phyloP scores from a whole-genome alignment of 2,329 filamentous ascomycete species.

The Xylaria sp. region DNA sequence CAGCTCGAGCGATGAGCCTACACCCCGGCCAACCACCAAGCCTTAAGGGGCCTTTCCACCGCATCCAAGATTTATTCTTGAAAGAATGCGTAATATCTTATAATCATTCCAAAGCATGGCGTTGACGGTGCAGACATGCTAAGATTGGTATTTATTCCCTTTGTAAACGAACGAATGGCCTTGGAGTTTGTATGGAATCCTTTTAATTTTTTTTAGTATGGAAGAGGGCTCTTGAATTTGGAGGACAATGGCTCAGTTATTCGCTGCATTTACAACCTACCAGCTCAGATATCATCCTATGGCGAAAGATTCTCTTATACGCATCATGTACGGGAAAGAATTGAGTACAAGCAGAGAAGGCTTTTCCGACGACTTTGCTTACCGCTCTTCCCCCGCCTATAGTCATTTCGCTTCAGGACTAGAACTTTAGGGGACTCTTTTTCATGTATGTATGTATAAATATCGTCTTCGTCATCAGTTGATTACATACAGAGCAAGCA shows the following conservation, averaged over 20 bases:
- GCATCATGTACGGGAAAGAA: constrained; percentile 13
- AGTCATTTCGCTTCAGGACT: background rate
- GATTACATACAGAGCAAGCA: constrained; percentile 12
- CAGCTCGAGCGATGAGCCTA: constrained; percentile 54
- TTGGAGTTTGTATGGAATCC: constrained; percentile 40
- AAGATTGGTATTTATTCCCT: constrained; percentile 44
- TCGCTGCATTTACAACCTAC: constrained; percentile 27
- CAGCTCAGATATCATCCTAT: constrained; percentile 7
- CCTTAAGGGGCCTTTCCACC: constrained; percentile 30
- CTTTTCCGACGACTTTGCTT: background rate
- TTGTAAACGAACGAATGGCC: constrained; percentile 41
- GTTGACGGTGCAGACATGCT: constrained; percentile 42
- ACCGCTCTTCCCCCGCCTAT: background rate
- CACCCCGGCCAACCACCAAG: constrained; percentile 52
- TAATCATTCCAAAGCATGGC: constrained; percentile 44
- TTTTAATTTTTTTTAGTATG: background rate
- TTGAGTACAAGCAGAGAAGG: constrained; percentile 9
- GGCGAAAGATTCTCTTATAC: background rate
- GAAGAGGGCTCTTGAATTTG: background rate
- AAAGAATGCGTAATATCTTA: constrained; percentile 26
- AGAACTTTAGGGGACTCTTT: background rate
- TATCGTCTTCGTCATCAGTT: constrained; percentile 17
- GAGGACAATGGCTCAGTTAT: constrained; percentile 4
- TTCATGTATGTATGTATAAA: constrained; percentile 27
- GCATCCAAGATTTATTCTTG: background rate